Evolutionary conservation across 75 land plant species (phyloP).

Genomic region (Chamaecyparis obtusa): DNA sequence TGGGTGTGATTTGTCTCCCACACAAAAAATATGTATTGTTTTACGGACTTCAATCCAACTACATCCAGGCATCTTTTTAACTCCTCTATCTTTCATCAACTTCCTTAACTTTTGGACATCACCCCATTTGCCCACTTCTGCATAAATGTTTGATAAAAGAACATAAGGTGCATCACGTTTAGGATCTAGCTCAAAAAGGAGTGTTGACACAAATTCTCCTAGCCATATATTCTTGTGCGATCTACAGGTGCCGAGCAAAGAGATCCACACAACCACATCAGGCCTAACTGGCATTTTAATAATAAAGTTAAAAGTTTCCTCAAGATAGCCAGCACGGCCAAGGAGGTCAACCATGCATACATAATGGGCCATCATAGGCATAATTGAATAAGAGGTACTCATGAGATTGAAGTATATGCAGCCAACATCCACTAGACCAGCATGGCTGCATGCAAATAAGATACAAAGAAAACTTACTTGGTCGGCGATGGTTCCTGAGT

Average conservation of each 20-base stretch:
- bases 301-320: constrained; percentile 22
- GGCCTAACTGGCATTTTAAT: constrained; percentile 17
- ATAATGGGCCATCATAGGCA: constrained; percentile 25
- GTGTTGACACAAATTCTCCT: constrained; percentile 12
- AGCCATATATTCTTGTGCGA: constrained; percentile 22
- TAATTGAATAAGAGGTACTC: constrained; percentile 18
- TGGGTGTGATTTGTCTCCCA: constrained; percentile 29
- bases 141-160: constrained; percentile 35
- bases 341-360: constrained; percentile 35
- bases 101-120: constrained; percentile 22
- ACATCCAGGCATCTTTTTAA: constrained; percentile 27
- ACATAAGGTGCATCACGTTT: constrained; percentile 25
- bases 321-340: constrained; percentile 31
- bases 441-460: constrained; percentile 16
- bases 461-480: constrained; percentile 10
- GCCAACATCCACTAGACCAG: constrained; percentile 20
- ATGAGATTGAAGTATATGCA: constrained; percentile 12
- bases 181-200: constrained; percentile 18
- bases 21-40: constrained; percentile 22
- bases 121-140: constrained; percentile 18
- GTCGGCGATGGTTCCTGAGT: constrained; percentile 5
- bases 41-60: constrained; percentile 28
- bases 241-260: constrained; percentile 27
- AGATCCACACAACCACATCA: constrained; percentile 18
- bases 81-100: constrained; percentile 15